Evolutionary conservation across 2,329 filamentous ascomycete species (phyloP), one percentile per base, ranked within the genome.

Genomic region (Colletotrichum sp.): DNA sequence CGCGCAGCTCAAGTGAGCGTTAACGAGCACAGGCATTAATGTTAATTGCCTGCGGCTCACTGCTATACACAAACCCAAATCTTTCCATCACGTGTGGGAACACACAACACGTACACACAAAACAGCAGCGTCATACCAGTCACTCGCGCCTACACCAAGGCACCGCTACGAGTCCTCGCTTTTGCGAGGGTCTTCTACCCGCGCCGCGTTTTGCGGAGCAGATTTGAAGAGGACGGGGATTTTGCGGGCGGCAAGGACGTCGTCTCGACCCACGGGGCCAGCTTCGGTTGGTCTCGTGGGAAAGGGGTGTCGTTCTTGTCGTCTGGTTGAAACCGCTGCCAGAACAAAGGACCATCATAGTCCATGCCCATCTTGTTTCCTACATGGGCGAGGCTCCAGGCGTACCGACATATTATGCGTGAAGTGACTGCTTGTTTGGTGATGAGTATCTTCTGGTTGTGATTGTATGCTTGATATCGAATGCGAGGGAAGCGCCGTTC

Each of bases 331-430:
- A 18, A 18, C 26, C 21, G 83, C 83, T 89, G 87, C 88, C 80
- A 89, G 85, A 89, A 69, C 80, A 81, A 77, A 77, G 88, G 87
- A 85, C 88, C 88, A 88, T 89, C 88, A 89, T 89, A 89, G 88
- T 89, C 88, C 88, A 81, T 83, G 87, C 83, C 87, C 83, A 85
- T 86, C 83, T 84, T 79, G 75, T 76, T 79, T 80, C 71, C 81
- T 79, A 89, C 88, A 83, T 84, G 85, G 87, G 87, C 86, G 87
- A 86, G 88, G 88, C 88, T 89, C 88, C 88, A 79, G 82, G 87
- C 82, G 88, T 81, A 87, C 87, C 88, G 79, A 76, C 74, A 76
- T 66, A 34, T 60, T 6, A 2, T 63, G 28, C 28, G 9, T 21
- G 10, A 36, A 24, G 21, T 44, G 62, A 64, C 3, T 8, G 5